Conservation (phyloP, 2,329 filamentous ascomycete species). For the Xylariaceae sp. region DNA sequence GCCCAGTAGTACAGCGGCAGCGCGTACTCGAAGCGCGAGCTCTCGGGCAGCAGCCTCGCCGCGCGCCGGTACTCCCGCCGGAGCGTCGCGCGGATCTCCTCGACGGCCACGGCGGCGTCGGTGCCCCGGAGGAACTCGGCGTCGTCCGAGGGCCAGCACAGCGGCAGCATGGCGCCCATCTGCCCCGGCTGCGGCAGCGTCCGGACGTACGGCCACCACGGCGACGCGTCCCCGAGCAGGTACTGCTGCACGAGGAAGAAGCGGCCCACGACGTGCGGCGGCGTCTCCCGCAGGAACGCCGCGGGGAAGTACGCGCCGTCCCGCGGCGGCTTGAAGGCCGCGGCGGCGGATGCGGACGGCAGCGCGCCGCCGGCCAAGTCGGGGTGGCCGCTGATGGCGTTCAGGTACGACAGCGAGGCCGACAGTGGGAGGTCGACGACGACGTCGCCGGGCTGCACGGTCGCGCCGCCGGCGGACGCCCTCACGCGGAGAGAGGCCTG, state of each 20-base stretch:
- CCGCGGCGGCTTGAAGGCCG: slow-evolving; percentile 3
- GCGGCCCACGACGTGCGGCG: slow-evolving; percentile 54
- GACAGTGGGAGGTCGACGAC: slow-evolving; percentile 46
- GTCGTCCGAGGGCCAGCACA: slow-evolving; percentile 58
- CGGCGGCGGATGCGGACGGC: background rate
- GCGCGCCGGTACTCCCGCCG: slow-evolving; percentile 39
- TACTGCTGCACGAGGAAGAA: slow-evolving; percentile 66
- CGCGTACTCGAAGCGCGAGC: slow-evolving; percentile 30
- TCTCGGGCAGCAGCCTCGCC: slow-evolving; percentile 28
- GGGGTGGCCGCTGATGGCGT: slow-evolving; percentile 35
- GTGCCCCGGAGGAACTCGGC: slow-evolving; percentile 39
- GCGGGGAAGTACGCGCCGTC: slow-evolving; percentile 33
- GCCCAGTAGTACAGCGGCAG: slow-evolving; percentile 55
- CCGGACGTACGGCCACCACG: slow-evolving; percentile 62
- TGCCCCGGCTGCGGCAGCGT: slow-evolving; percentile 56
- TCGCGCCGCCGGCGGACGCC: slow-evolving; percentile 11
- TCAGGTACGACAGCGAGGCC: slow-evolving; percentile 51
- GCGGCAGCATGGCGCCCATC: slow-evolving; percentile 45
- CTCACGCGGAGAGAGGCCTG: slow-evolving; percentile 49
- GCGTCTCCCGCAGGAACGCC: slow-evolving; percentile 40
- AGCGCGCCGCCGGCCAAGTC: slow-evolving; percentile 9
- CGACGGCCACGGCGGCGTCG: slow-evolving; percentile 23
- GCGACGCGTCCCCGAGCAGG: slow-evolving; percentile 48
- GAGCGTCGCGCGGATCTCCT: slow-evolving; percentile 37
- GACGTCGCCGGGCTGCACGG: slow-evolving; percentile 29